phyloP scores from a whole-genome alignment of 345 rosid species.

The Syzygium aqueum region DNA sequence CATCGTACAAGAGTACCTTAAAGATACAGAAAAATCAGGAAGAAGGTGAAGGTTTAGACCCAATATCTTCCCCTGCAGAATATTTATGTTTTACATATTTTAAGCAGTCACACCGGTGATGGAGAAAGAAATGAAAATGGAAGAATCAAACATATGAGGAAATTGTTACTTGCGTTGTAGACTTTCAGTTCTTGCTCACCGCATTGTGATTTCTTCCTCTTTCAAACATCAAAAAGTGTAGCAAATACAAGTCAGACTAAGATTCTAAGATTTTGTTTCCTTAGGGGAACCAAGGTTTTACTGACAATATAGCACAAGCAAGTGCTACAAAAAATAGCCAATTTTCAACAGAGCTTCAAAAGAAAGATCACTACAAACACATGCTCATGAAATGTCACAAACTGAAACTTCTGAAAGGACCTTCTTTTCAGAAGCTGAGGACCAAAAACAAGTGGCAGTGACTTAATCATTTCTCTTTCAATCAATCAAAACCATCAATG shows the following conservation, averaged over 20 bases:
- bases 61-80: not conserved
- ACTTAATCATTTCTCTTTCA: not conserved
- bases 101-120: not conserved
- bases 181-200: not conserved
- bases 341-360: not conserved
- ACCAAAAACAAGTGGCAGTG: not conserved
- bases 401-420: not conserved
- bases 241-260: not conserved
- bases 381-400: not conserved
- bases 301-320: not conserved
- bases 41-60: not conserved
- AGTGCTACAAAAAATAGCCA: not conserved
- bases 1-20: constrained; percentile 84
- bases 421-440: not conserved
- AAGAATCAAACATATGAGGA: not conserved
- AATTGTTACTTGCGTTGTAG: not conserved
- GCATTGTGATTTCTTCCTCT: not conserved
- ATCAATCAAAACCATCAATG: not conserved
- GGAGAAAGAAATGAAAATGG: not conserved
- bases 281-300: not conserved
- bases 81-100: not conserved
- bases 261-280: not conserved
- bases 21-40: not conserved
- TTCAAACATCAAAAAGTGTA: not conserved
- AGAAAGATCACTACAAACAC: not conserved